Evolutionary conservation across 495 filamentous ascomycete genomes (phyloP).

Genomic region (Letharia columbiana): DNA sequence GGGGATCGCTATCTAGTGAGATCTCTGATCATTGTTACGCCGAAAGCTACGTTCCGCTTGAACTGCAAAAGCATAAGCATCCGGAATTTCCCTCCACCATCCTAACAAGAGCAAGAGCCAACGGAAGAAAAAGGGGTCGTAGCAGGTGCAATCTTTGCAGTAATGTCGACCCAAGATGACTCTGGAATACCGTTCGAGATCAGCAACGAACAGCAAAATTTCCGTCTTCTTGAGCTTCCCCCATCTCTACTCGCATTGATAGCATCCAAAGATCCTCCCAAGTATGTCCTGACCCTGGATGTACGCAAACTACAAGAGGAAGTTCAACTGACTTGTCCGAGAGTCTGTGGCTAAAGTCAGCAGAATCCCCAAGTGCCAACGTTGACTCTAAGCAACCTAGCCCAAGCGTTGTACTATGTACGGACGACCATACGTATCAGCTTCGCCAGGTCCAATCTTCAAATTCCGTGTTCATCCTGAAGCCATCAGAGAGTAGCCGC

Average conservation of each 20-base stretch:
- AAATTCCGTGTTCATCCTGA: slow-evolving; percentile 69
- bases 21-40: background rate
- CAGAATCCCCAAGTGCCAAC: slow-evolving; percentile 21
- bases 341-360: slow-evolving; percentile 61
- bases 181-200: slow-evolving; percentile 56
- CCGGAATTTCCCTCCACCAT: too few species aligned
- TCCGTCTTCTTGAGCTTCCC: slow-evolving; percentile 75
- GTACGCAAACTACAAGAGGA: slow-evolving; percentile 5
- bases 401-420: slow-evolving; percentile 61
- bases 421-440: slow-evolving; percentile 59
- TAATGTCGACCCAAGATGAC: slow-evolving; percentile 41
- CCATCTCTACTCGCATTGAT: slow-evolving; percentile 61
- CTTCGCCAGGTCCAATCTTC: slow-evolving; percentile 87
- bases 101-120: background rate
- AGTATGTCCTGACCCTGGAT: slow-evolving; percentile 37
- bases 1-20: background rate
- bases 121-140: background rate
- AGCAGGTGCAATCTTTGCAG: background rate
- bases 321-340: slow-evolving; percentile 13
- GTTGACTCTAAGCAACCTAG: slow-evolving; percentile 21
- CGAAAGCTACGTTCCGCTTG: background rate
- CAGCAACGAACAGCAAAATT: slow-evolving; percentile 48
- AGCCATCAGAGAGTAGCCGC: slow-evolving; percentile 37
- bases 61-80: background rate
- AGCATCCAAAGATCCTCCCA: slow-evolving; percentile 49